Evolutionary conservation across 2,329 filamentous ascomycete genomes (phyloP), one percentile per base, ranked within the genome.

Genomic region (Trichophaea hybrida): DNA sequence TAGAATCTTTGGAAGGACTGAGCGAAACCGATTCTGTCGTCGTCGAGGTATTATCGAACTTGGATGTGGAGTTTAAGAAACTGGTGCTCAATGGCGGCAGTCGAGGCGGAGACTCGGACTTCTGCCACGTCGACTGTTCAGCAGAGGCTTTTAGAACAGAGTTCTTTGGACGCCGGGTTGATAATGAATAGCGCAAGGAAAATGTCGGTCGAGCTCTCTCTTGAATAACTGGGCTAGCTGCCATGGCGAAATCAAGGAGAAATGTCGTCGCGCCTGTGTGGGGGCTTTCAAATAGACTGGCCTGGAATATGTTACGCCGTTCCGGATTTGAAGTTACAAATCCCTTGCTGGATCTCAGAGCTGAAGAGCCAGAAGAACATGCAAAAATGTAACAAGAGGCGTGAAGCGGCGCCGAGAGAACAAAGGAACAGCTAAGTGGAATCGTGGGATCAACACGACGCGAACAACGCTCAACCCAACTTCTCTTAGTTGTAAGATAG

Each of bases 1-100:
- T 13, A 6, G 48, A 24, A 8, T 12, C 24, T 35, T 34, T 37
- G 24, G 49, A 10, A 13, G 49, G 33, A 13, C 7, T 52, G 31
- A 31, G 33, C 13, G 33, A 6, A 13, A 37, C 24, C n/a, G 50
- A 12, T 35, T 12, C 4, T 53, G 50, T 53, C 4, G 50, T 53
- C n/a, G 50, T 53, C 32, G 10, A 6, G 40, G 50, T 37, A 24
- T 37, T 10, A n/a, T 32, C 31, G 24, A 32, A 37, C 50, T 53
- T 53, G 32, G 50, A 17, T 24, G 48, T n/a, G 32, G 32, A 35
- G 31, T 13, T 35, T 24, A 8, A 33, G 31, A 53, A 53, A 37
- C n/a, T n/a, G 32, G 50, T 53, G 31, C 50, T 53, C 50, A 53
- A 37, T 10, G 50, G 50, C n/a, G 50, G 50, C 5, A 53, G 34